Base-by-base conservation (phyloP, 257 asterid species). In the Nemophila menziesii region DNA sequence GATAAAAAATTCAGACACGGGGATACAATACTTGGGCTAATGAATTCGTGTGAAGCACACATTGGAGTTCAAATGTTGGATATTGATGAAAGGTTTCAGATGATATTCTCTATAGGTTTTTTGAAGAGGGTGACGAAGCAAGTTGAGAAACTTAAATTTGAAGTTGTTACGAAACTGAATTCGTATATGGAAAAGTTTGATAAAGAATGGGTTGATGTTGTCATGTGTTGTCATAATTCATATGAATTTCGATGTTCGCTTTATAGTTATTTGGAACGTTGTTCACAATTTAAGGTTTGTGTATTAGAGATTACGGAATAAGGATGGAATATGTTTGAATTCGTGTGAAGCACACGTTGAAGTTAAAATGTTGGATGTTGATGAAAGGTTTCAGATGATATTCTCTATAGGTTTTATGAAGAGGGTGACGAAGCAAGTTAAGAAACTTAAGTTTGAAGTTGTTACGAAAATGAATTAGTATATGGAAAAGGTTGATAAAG, bases 201-300 rank as follows among this genome's bases (percentile, higher is more conserved):
- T 29, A 70, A 72, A 39, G 95, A 73, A 20, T 89, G 95, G 95
- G 54, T 74, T 14, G 74, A 80, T 50, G 77, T 84, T 14, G 43
- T 48, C 23, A 84, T 92, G 37, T 53, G 77, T 2, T 55, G 73
- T 14, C 80, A 73, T 16, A 89, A 78, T 60, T 89, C 92, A 8
- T 64, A 54, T 43, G 93, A 75, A 69, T 78, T 89, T n/a, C 80
- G 51, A 22, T 67, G 80, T 41, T 80, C 95, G 8, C 61, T 89
- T 46, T 76, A 69, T 50, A 56, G 72, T 51, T 78, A 75, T 67
- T 74, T 89, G 70, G 53, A 70, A 47, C 59, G 66, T 44, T 56
- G 71, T 56, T 64, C 76, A 43, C 55, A 64, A 8, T 33, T 45
- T 46, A 73, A 78, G 61, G 66, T 83, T 8, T 80, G 83, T 61